phyloP scores from a whole-genome alignment of 352 stramenopile species.

The Phytophthora pluvialis region DNA sequence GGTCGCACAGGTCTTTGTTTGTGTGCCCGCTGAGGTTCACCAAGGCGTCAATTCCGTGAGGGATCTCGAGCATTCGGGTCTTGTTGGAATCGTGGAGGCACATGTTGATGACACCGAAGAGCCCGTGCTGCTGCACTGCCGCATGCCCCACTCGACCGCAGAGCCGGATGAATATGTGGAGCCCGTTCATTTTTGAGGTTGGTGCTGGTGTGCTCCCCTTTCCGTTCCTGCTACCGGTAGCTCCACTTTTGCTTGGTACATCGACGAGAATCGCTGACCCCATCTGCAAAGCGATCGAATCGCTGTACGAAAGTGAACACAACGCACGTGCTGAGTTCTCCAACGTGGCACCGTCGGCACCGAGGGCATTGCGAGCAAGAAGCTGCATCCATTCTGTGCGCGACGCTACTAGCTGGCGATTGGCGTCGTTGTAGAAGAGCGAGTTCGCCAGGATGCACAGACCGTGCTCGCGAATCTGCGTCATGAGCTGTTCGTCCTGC shows the following conservation, averaged over 20 bases:
- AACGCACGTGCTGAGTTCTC: slow-evolving; percentile 81
- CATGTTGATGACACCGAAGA: slow-evolving; percentile 85
- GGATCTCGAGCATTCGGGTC: slow-evolving; percentile 66
- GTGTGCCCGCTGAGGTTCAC: slow-evolving; percentile 76
- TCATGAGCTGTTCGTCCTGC: slow-evolving; percentile 22
- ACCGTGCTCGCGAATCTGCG: slow-evolving; percentile 69
- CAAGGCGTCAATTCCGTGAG: slow-evolving; percentile 80
- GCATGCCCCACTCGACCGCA: slow-evolving; percentile 38
- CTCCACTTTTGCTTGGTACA: slow-evolving; percentile 11
- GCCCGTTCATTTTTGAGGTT: slow-evolving; percentile 34
- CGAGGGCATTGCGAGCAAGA: slow-evolving; percentile 57
- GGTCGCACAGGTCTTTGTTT: slow-evolving; percentile 65
- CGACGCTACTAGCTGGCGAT: slow-evolving; percentile 70
- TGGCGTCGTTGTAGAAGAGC: slow-evolving; percentile 92
- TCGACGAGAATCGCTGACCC: slow-evolving; percentile 30
- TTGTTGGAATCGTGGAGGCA: slow-evolving; percentile 89
- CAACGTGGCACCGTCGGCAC: slow-evolving; percentile 40
- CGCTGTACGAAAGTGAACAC: slow-evolving; percentile 85
- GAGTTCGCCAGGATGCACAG: slow-evolving; percentile 83
- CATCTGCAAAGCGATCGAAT: slow-evolving; percentile 70
- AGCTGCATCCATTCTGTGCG: slow-evolving; percentile 63
- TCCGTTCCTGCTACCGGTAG: not conserved
- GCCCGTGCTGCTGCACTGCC: slow-evolving; percentile 64
- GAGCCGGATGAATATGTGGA: slow-evolving; percentile 59
- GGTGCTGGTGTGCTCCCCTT: slow-evolving; percentile 3